These are phyloP conservation scores for Multifurca ochricompacta DNA, from an alignment of 768 basidiomycete genomes.

Conservation along the genomic window DNA sequence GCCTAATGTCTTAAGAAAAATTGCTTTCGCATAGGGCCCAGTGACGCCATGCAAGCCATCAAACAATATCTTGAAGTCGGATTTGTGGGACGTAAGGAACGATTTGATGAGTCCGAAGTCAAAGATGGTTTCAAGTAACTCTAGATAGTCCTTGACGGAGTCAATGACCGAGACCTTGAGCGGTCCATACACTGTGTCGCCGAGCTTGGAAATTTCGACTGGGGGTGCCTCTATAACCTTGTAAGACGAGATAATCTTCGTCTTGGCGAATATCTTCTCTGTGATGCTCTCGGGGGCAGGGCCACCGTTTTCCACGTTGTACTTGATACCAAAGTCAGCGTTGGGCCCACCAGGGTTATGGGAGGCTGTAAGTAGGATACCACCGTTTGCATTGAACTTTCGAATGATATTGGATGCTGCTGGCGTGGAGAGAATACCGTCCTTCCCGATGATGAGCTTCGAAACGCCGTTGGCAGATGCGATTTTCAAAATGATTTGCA, in stretches of 20 bases:
- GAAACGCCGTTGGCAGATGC: conserved; percentile 89
- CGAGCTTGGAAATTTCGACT: conserved; percentile 77
- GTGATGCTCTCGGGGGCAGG: conserved; percentile 96
- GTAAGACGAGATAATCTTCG: conserved; percentile 80
- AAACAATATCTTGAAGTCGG: conserved; percentile 81
- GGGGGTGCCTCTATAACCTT: conserved; percentile 71
- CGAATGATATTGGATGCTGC: conserved; percentile 95
- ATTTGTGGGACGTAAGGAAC: conserved; percentile 66
- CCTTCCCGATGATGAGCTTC: conserved; percentile 87
- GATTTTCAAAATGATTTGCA: conserved; percentile 90
- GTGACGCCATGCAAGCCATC: conserved; percentile 97
- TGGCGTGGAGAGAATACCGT: conserved; percentile 91
- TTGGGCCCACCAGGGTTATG: conserved; percentile 99
- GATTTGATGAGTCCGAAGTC: conserved; percentile 87
- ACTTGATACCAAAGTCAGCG: conserved; percentile 99
- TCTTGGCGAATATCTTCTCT: conserved; percentile 89
- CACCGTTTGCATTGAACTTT: conserved; percentile 93
- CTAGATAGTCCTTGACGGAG: conserved; percentile 84
- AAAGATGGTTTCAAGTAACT: conserved; percentile 81
- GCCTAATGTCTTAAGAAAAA: conserved; percentile 77
- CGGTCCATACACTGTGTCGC: conserved; percentile 74
- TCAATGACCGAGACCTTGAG: conserved; percentile 86
- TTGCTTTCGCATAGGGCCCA: conserved; percentile 87
- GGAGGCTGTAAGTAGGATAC: conserved; percentile 92
- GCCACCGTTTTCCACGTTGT: conserved; percentile 96